Conservation (phyloP, 345 rosid genomes). For the Adansonia digitata region DNA sequence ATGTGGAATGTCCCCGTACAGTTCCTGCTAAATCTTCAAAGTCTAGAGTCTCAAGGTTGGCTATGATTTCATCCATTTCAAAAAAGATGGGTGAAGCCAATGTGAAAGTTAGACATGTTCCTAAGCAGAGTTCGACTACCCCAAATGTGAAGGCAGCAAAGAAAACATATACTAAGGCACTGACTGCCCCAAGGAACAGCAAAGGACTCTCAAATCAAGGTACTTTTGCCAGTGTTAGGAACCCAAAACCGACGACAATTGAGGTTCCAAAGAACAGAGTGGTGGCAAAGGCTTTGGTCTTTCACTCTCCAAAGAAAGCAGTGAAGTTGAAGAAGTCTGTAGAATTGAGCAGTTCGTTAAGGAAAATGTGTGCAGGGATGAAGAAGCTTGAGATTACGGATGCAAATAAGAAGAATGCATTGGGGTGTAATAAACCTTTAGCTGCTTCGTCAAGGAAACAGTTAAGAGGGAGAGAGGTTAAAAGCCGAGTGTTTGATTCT, state of each 20-base stretch:
- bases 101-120: slow-evolving; percentile 23
- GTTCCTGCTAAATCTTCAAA: slow-evolving; percentile 80
- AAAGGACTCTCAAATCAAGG: slow-evolving; percentile 46
- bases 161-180: slow-evolving; percentile 42
- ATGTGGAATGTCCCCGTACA: slow-evolving; percentile 62
- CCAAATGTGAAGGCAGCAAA: slow-evolving; percentile 44
- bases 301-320: slow-evolving; percentile 76
- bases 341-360: slow-evolving; percentile 43
- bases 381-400: slow-evolving; percentile 59
- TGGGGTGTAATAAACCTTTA: slow-evolving; percentile 27
- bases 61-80: slow-evolving; percentile 70
- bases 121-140: slow-evolving; percentile 29
- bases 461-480: slow-evolving; percentile 62
- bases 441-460: slow-evolving; percentile 44
- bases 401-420: slow-evolving; percentile 32
- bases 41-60: slow-evolving; percentile 56
- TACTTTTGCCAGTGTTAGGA: slow-evolving; percentile 54
- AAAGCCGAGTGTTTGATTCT: slow-evolving; percentile 84
- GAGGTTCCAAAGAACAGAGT: slow-evolving; percentile 36
- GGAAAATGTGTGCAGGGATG: slow-evolving; percentile 51
- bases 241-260: slow-evolving; percentile 34
- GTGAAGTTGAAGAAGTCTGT: slow-evolving; percentile 46
- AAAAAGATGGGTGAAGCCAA: slow-evolving; percentile 43
- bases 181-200: slow-evolving; percentile 52
- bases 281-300: slow-evolving; percentile 64